Conservation (phyloP, 768 basidiomycete species). For the Mycena polygramma region DNA sequence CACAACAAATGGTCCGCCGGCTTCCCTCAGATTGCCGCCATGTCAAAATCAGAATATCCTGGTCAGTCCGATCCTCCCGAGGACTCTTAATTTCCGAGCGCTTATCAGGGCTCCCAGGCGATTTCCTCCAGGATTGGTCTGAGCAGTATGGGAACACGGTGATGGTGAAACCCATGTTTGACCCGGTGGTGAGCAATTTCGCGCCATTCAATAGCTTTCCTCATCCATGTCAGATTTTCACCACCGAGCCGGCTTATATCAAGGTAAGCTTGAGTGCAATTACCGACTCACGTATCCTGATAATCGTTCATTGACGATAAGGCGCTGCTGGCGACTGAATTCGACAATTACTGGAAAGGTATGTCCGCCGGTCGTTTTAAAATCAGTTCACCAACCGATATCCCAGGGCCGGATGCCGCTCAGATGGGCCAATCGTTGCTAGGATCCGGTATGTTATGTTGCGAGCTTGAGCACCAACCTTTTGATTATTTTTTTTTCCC, state of each 20-base stretch:
- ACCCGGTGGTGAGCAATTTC: neutral
- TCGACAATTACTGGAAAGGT: slow-evolving; percentile 29
- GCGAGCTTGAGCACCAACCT: no score
- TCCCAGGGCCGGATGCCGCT: neutral
- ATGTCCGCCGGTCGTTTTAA: neutral
- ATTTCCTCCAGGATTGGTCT: slow-evolving; percentile 17
- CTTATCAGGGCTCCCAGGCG: neutral
- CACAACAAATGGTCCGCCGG: slow-evolving; percentile 18
- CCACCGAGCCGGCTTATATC: slow-evolving; percentile 22
- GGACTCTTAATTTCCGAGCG: neutral
- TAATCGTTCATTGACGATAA: neutral
- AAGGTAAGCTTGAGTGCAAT: neutral
- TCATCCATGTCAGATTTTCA: slow-evolving; percentile 9
- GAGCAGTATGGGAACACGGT: slow-evolving; percentile 21
- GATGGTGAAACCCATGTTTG: slow-evolving; percentile 7
- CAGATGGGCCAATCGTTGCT: slow-evolving; percentile 19
- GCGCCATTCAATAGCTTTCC: neutral
- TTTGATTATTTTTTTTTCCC: neutral
- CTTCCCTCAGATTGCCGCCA: neutral
- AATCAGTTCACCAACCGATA: no score
- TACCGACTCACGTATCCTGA: neutral
- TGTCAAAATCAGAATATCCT: slow-evolving; percentile 16
- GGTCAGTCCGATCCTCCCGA: slow-evolving; percentile 1
- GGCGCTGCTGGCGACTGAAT: slow-evolving; percentile 28
- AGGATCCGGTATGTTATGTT: slow-evolving; percentile 13